Base-by-base conservation (phyloP, 345 rosid species). In the Pistacia integerrima region DNA sequence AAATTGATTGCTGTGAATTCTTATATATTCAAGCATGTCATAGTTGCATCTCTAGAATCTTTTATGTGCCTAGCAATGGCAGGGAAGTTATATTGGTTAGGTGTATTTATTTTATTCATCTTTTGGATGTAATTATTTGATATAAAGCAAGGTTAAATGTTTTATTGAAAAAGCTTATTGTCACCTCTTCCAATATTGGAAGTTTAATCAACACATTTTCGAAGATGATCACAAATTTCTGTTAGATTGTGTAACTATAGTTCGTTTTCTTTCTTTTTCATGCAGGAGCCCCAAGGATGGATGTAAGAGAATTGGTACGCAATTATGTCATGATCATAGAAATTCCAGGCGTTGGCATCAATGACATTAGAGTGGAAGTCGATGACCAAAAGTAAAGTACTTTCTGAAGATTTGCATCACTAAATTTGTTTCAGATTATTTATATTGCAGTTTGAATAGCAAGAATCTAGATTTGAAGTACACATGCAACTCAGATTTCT, bases 281-380 rank as follows among this genome's bases (percentile, higher is more conserved):
- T 46, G 77, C 81, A 94, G 98, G 87, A 65, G 79, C 88, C 44
- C 93, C 97, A 2, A 88, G 83, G 80, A 88, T 87, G 83, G 89
- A 87, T 78, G 88, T 91, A 59, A 88, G 75, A 33, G 97, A 88
- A 83, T 84, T 80, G 35, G 79, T 80, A 67, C 64, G 70, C 51
- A 81, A 78, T 63, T 92, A 89, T 80, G 72, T 90, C 64, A 68
- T 94, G 54, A 89, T 84, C 11, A 54, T 92, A 33, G 97, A 92
- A 82, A 79, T 92, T 77, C 94, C 97, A 28, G 95, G 97, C 5
- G 97, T 85, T 35, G 67, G 78, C 64, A 74, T 82, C 74, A 78
- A 81, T 81, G 90, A 94, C 78, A 81, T 94, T 70, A 86, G 88
- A 85, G 98, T 94, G 81, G 97, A 92, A 74, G 87, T 92, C 61